Conservation (phyloP, 352 stramenopile species). For the Chrysophaeum taylorii region DNA sequence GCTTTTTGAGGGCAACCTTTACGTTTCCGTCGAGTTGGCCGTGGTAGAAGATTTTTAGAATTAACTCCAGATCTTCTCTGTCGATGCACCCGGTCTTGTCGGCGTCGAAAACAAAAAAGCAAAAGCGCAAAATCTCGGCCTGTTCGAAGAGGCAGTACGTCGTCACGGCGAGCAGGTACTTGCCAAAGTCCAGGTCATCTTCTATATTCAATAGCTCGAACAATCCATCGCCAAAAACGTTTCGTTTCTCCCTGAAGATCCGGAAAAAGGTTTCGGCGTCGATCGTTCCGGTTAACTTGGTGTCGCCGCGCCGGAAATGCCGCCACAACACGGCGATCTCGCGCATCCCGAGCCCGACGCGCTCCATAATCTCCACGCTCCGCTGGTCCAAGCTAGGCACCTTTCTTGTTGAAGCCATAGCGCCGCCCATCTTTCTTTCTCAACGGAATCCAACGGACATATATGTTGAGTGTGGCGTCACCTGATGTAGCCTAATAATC, state of each 20-base stretch:
- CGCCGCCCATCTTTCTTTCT: no score
- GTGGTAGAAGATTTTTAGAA: slow-evolving; percentile 16
- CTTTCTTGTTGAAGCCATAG: no score
- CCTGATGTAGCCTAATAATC: no score
- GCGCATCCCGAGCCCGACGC: no score
- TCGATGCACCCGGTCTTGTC: slow-evolving; percentile 24
- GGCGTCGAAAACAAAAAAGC: slow-evolving; percentile 22
- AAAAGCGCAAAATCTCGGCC: slow-evolving; percentile 20
- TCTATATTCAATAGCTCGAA: slow-evolving; percentile 25
- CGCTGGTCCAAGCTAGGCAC: no score
- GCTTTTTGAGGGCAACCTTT: neutral
- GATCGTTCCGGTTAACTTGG: slow-evolving; percentile 21
- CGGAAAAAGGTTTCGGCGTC: slow-evolving; percentile 27
- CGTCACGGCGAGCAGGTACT: no score
- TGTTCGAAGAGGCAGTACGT: slow-evolving; percentile 15
- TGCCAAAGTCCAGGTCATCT: slow-evolving; percentile 12
- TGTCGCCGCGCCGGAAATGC: slow-evolving; percentile 26
- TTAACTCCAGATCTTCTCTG: slow-evolving; percentile 15
- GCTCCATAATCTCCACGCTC: no score
- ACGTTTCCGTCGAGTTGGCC: slow-evolving; percentile 6
- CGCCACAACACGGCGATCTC: slow-evolving; percentile 6
- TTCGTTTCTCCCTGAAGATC: slow-evolving; percentile 23
- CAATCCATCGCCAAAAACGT: slow-evolving; percentile 25
- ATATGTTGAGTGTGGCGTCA: no score
- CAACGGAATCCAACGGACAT: no score